Base-by-base conservation (phyloP, 2,329 filamentous ascomycete genomes). In the Penicillium sp. region DNA sequence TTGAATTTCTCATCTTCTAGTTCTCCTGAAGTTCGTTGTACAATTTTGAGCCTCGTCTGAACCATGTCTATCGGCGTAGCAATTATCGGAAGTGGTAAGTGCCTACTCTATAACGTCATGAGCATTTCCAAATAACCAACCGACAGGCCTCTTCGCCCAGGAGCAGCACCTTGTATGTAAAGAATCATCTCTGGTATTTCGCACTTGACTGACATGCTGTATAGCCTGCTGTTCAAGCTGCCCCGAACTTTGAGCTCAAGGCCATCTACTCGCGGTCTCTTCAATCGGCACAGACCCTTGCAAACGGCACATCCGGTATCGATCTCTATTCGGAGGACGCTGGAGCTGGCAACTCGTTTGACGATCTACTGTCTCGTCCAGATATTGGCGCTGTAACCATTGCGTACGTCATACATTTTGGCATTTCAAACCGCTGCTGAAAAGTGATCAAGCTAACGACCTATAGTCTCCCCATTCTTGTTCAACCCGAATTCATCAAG, bases 191-290 rank as follows among this genome's bases (percentile, higher is more conserved):
- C 3, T 24, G 38, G 4, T 29, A 39, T 15, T 16, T 15, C n/a
- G 24, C 16, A 23, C 45, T 29, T 43, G 15, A 51, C 53, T 52
- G 49, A 58, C n/a, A 29, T 9, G 2, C 34, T 13, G 34, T 45
- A 47, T 52, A 79, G 76, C 81, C 82, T 2, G 81, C 81, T 2
- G 73, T 85, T 26, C 69, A 76, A 60, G 74, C 74, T 16, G 71
- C 75, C 21, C 57, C 70, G 24, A 62, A 64, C 31, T 69, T 84
- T 9, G 61, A 66, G 3, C 69, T 85, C 31, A 82, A 80, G 64
- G 82, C 82, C 16, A 74, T 84, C 54, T 85, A 82, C 68, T 84
- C 81, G n/a, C 79, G 81, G 42, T 80, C 79, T 6, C 67, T 80
- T 8, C 74, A 76, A 36, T 84, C 81, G 4, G 81, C 81, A n/a